Base-by-base conservation (phyloP, 257 asterid species). In the Solanum piurae region DNA sequence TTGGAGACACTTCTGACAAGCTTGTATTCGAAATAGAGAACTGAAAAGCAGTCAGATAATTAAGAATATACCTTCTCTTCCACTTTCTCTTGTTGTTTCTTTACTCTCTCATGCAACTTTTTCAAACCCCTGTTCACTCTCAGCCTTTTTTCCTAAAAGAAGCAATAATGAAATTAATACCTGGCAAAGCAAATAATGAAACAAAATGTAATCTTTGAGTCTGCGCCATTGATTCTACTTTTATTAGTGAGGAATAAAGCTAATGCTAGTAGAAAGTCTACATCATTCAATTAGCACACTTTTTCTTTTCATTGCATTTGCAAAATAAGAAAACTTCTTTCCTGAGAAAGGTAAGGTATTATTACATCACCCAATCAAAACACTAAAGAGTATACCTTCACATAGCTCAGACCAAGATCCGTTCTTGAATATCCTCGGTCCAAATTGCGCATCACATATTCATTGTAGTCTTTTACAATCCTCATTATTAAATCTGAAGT, bases 371-470 rank as follows among this genome's bases (percentile, higher is more conserved):
- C 68, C 42, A 49, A 82, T 82, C 34, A 49, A 27, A 82, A 49
- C 27, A 82, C 12, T 9, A 10, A 82, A 13, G 75, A 44, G 21
- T 73, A 84, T 89, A 91, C 95, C 94, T 94, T 94, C 83, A 94
- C 96, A 83, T 92, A 94, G 92, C 95, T 94, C 52, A 94, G 91
- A 85, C 92, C 92, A 83, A 94, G 96, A 33, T 94, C 95, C 89
- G 92, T 92, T 84, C 95, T 94, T n/a, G 96, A 86, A 85, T 94
- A 94, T 55, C 96, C 96, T 80, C 95, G 90, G 84, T 94, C 96
- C 94, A 94, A 91, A 83, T 92, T 94, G 84, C 95, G 96, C 95
- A 93, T 93, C 86, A 94, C 95, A 92, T 94, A 93, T 71, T 94
- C 92, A 62, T 94, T 94, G 89, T 94, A 94, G 87, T 94, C 95